Evolutionary conservation across 495 filamentous ascomycete species (phyloP).

Genomic region (Haplographium delicatum): DNA sequence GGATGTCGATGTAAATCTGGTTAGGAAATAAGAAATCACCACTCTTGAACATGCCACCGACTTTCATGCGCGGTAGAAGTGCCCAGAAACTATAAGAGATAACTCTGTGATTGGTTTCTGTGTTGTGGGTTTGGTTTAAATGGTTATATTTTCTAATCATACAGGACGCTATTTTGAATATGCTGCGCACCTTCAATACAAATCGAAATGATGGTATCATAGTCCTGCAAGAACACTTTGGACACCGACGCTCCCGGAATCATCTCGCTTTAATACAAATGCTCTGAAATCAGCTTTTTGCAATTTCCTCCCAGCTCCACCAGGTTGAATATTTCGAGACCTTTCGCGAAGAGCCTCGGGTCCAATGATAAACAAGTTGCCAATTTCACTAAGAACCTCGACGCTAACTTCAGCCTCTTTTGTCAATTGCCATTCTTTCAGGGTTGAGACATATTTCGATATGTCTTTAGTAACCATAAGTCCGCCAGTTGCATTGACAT

Average conservation of each 20-base stretch:
- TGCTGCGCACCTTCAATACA: too few species aligned
- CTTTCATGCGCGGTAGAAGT: too few species aligned
- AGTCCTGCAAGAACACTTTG: conserved; percentile 62
- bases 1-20: conserved; percentile 4
- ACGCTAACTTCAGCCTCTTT: conserved; percentile 67
- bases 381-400: conserved; percentile 86
- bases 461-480: conserved; percentile 96
- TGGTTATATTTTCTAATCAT: neutral
- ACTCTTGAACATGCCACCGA: conserved; percentile 12
- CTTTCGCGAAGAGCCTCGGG: conserved; percentile 82
- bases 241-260: conserved; percentile 71
- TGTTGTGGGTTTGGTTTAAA: too few species aligned
- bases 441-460: conserved; percentile 77
- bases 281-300: conserved; percentile 71
- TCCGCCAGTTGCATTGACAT: conserved; percentile 83
- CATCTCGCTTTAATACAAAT: conserved; percentile 77
- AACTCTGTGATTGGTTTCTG: too few species aligned
- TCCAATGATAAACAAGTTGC: conserved; percentile 93
- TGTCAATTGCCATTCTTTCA: conserved; percentile 70
- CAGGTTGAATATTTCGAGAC: conserved; percentile 49
- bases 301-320: conserved; percentile 41
- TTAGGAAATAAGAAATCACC: conserved; percentile 12
- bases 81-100: too few species aligned
- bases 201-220: conserved; percentile 15
- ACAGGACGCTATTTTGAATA: neutral